These are phyloP conservation scores for Curvularia hawaiiensis DNA, from an alignment of 2,329 filamentous ascomycete species.

Conservation along the genomic window DNA sequence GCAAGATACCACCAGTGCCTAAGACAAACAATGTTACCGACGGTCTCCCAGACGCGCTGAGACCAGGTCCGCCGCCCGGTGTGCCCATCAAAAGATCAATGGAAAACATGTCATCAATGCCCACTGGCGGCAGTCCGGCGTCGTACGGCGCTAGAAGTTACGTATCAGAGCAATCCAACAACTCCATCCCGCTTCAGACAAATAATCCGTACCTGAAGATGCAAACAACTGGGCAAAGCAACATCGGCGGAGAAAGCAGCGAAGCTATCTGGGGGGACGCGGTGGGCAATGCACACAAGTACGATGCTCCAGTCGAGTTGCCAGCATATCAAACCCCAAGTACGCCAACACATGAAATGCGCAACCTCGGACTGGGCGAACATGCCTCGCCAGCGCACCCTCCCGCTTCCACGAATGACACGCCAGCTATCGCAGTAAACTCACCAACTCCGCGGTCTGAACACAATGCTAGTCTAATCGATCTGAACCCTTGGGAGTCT, in stretches of 20 bases:
- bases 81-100: slow-evolving; percentile 36
- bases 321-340: slow-evolving; percentile 50
- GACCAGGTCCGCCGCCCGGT: slow-evolving; percentile 41
- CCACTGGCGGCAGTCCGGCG: slow-evolving; percentile 34
- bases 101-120: slow-evolving; percentile 38
- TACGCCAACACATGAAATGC: slow-evolving; percentile 46
- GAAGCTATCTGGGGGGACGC: slow-evolving; percentile 48
- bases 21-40: slow-evolving; percentile 15
- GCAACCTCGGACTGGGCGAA: slow-evolving; percentile 44
- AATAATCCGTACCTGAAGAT: slow-evolving; percentile 53
- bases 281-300: slow-evolving; percentile 31
- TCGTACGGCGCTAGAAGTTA: slow-evolving; percentile 40
- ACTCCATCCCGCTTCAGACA: slow-evolving; percentile 44
- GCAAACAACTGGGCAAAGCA: slow-evolving; percentile 45
- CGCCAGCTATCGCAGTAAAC: slow-evolving; percentile 38
- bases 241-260: slow-evolving; percentile 45
- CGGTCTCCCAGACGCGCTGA: slow-evolving; percentile 37
- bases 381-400: slow-evolving; percentile 16
- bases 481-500: slow-evolving; percentile 37
- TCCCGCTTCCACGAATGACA: slow-evolving; percentile 26
- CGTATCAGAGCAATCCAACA: slow-evolving; percentile 33
- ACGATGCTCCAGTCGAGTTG: slow-evolving; percentile 47
- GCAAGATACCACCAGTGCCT: slow-evolving; percentile 30
- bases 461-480: slow-evolving; percentile 31
- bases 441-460: slow-evolving; percentile 25